phyloP scores from a whole-genome alignment of 2,329 filamentous ascomycete species.

The Chrysosporium queenslandicum region DNA sequence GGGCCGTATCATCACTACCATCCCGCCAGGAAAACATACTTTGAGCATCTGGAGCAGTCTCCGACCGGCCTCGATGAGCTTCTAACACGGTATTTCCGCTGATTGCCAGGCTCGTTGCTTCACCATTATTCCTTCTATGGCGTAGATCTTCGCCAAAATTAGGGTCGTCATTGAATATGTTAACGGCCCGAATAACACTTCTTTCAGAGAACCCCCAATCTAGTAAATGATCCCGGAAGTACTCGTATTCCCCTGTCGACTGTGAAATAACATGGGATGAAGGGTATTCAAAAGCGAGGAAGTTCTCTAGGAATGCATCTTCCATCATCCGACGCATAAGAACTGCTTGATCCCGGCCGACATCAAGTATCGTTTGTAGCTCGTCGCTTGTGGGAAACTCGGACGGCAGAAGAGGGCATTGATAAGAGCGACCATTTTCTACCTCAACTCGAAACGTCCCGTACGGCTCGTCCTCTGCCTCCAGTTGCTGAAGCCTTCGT shows the following conservation, averaged over 20 bases:
- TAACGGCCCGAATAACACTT: constrained; percentile 31
- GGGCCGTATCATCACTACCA: constrained; percentile 33
- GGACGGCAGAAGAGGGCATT: constrained; percentile 36
- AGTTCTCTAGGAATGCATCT: constrained; percentile 36
- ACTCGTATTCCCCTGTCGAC: constrained; percentile 28
- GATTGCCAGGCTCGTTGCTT: constrained; percentile 29
- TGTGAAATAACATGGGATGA: constrained; percentile 28
- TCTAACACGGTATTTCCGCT: constrained; percentile 13
- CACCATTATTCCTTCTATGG: constrained; percentile 31
- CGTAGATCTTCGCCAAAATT: constrained; percentile 34
- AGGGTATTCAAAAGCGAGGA: constrained; percentile 34
- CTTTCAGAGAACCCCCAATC: constrained; percentile 29
- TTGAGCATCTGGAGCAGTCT: constrained; percentile 34
- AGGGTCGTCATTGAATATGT: constrained; percentile 31
- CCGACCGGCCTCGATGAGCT: constrained; percentile 26
- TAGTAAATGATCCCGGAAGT: constrained; percentile 31
- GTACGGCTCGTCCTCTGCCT: constrained; percentile 34
- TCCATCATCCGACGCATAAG: constrained; percentile 38
- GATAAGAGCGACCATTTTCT: constrained; percentile 33
- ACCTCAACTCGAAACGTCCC: constrained; percentile 37
- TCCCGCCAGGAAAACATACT: constrained; percentile 39
- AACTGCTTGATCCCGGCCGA: constrained; percentile 31
- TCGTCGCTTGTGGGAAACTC: constrained; percentile 34
- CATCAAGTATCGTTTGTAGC: constrained; percentile 34
- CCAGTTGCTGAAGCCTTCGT: constrained; percentile 32